A percentile compares a stretch with the other conserved stretches of the same genome.
These are phyloP conservation scores for Hypoxylon sp. DNA, from an alignment of 2,329 filamentous ascomycete species.

Conservation along the genomic window DNA sequence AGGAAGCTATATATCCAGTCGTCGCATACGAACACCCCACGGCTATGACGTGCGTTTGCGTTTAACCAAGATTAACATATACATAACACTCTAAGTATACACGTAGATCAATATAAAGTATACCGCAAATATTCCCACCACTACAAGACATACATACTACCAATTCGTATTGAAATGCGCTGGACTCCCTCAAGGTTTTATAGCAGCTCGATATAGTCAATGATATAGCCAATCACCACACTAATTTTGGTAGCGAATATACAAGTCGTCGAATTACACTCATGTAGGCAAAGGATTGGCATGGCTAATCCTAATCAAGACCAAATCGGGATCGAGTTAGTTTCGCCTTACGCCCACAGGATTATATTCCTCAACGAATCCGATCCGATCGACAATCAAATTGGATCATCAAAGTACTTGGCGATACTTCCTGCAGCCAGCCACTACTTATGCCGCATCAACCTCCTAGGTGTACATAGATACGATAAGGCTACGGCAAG, in stretches of 20 bases:
- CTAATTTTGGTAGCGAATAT: background rate
- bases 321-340: background rate
- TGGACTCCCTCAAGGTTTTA: background rate
- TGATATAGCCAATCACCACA: background rate
- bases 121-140: background rate
- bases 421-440: background rate
- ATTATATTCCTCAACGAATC: background rate
- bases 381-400: background rate
- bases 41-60: slow-evolving; percentile 1
- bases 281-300: background rate
- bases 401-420: background rate
- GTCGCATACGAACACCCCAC: slow-evolving; percentile 8
- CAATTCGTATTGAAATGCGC: background rate
- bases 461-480: background rate
- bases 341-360: background rate
- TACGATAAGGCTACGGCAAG: too few species aligned
- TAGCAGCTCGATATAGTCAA: background rate
- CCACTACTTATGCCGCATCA: background rate
- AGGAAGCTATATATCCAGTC: slow-evolving; percentile 16
- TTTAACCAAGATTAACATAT: slow-evolving; percentile 2
- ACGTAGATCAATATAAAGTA: background rate
- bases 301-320: background rate
- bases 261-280: background rate
- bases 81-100: background rate
- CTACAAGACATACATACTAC: background rate